phyloP scores from a whole-genome alignment of 805 yeast genomes.

The Metschnikowia borealis region DNA sequence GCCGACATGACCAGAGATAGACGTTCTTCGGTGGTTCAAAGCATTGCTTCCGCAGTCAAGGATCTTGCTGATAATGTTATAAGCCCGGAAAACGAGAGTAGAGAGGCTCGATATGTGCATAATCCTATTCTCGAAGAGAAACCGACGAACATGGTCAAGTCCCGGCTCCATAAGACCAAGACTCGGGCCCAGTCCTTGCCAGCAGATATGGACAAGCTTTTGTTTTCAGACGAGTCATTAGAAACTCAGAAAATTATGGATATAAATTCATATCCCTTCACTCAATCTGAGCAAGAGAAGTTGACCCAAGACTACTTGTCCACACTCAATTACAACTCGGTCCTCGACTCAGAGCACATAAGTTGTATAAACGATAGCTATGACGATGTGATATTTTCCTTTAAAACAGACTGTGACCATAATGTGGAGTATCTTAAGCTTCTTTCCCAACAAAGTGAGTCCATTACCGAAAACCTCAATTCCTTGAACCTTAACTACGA shows the following conservation, averaged over 20 bases:
- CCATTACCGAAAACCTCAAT: constrained; percentile 43
- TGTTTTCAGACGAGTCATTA: neutral
- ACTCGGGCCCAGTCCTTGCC: neutral
- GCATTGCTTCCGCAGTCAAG: constrained; percentile 55
- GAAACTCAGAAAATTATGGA: neutral
- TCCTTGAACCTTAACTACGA: constrained; percentile 50
- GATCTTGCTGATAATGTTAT: constrained; percentile 26
- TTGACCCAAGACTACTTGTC: constrained; percentile 34
- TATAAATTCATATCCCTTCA: constrained; percentile 31
- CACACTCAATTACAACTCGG: constrained; percentile 39
- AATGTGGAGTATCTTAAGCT: constrained; percentile 19
- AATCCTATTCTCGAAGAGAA: constrained; percentile 11
- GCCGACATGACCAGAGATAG: constrained; percentile 42
- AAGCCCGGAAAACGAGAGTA: constrained; percentile 16
- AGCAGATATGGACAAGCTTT: neutral
- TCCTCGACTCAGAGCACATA: constrained; percentile 40
- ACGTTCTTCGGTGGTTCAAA: constrained; percentile 59
- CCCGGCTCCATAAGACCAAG: neutral
- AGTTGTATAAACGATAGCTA: constrained; percentile 34
- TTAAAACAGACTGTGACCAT: constrained; percentile 27
- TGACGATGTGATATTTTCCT: constrained; percentile 31
- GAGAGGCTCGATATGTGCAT: constrained; percentile 14
- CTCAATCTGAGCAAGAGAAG: constrained; percentile 30
- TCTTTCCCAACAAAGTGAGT: constrained; percentile 45
- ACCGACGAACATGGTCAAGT: neutral